Evolutionary conservation across 768 basidiomycete genomes (phyloP).

Genomic region (Lenzites betulinus): DNA sequence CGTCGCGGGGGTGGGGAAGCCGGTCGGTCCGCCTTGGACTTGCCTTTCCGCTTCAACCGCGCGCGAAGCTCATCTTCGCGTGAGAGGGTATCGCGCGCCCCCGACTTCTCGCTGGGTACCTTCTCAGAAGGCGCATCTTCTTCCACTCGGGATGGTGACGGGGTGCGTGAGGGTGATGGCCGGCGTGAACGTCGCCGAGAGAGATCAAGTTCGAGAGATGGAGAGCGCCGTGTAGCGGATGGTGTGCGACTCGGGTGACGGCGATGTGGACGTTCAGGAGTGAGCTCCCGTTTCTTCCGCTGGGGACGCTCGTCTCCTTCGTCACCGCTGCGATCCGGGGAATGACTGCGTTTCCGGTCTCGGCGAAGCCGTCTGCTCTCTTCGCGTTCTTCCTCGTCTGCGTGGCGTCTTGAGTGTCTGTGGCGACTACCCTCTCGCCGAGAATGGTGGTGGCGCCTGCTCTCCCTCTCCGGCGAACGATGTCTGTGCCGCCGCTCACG

Average conservation of each 20-base stretch:
- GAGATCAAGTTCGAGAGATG: neutral
- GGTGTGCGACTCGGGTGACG: neutral
- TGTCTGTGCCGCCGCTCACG: conserved; percentile 21
- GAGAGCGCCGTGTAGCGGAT: conserved; percentile 2
- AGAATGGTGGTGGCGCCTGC: conserved; percentile 9
- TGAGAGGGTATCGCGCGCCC: conserved; percentile 6
- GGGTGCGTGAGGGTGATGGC: neutral
- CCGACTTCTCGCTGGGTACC: neutral
- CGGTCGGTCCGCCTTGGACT: conserved; percentile 16
- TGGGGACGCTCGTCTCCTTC: conserved; percentile 13
- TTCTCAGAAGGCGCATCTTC: neutral
- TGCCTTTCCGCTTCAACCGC: conserved; percentile 34
- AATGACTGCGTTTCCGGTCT: conserved; percentile 14
- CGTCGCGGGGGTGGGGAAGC: conserved; percentile 3
- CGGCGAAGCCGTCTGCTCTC: conserved; percentile 5
- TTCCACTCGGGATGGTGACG: conserved; percentile 1
- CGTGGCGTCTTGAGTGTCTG: conserved; percentile 2
- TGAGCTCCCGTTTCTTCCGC: conserved; percentile 10
- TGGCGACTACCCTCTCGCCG: conserved; percentile 5
- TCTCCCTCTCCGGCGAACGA: conserved; percentile 27
- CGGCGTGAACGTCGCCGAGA: neutral
- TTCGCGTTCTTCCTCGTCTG: conserved; percentile 15
- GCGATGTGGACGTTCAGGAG: conserved; percentile 4
- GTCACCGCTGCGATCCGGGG: conserved; percentile 7
- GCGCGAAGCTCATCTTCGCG: conserved; percentile 39